phyloP scores from a whole-genome alignment of 2,329 filamentous ascomycete genomes.

The Aspergillus thermomutatus region DNA sequence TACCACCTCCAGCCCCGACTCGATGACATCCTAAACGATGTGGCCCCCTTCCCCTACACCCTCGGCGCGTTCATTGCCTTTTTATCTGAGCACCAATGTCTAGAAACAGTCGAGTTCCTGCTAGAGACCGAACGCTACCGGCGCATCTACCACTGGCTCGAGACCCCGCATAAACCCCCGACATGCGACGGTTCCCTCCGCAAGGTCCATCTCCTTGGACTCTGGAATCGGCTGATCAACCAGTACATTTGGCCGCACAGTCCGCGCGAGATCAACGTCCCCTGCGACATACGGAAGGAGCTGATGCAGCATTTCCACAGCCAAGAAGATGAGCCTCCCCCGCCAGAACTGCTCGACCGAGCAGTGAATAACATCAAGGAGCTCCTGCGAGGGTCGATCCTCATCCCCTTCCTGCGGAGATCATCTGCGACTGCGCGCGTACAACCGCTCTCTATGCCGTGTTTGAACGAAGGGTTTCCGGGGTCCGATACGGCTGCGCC shows the following conservation, averaged over 20 bases:
- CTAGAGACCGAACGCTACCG: constrained; percentile 83
- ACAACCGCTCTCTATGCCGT: constrained; percentile 1
- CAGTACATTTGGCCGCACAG: neutral
- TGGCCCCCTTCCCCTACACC: constrained; percentile 78
- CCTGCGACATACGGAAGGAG: neutral
- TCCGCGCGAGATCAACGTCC: neutral
- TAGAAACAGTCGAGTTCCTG: constrained; percentile 90
- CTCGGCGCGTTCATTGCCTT: constrained; percentile 87
- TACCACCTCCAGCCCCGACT: constrained; percentile 60
- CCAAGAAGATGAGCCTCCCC: neutral
- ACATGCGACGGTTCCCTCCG: neutral
- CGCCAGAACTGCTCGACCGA: neutral
- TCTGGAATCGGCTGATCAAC: neutral
- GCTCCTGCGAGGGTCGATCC: constrained; percentile 1
- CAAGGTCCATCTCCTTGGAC: neutral
- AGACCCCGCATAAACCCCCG: constrained; percentile 31
- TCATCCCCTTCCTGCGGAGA: constrained; percentile 1
- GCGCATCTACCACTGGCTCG: constrained; percentile 52
- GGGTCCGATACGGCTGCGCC: neutral
- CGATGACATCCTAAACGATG: constrained; percentile 77
- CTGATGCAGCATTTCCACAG: neutral
- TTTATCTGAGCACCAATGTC: constrained; percentile 85
- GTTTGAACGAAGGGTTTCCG: neutral
- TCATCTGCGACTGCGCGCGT: neutral
- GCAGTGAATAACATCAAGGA: neutral